Evolutionary conservation across 768 basidiomycete species (phyloP).

Genomic region (Suillus discolor): DNA sequence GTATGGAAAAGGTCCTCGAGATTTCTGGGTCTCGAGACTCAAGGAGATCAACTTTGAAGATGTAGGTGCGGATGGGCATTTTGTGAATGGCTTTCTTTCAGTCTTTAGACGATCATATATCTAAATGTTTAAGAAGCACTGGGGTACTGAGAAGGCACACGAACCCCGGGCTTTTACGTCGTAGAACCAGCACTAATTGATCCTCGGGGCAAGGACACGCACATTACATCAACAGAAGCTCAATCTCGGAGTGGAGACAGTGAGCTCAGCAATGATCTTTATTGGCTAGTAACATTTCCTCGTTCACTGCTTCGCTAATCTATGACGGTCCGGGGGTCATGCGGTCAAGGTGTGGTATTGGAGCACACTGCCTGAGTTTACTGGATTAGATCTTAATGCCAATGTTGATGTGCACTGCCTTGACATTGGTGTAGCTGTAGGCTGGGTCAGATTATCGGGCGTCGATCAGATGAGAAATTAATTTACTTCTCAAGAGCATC

Average conservation of each 20-base stretch:
- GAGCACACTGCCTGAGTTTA: constrained; percentile 2
- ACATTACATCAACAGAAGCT: constrained; percentile 4
- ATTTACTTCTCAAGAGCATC: constrained; percentile 61
- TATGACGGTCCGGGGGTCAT: constrained; percentile 4
- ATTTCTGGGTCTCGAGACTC: constrained; percentile 24
- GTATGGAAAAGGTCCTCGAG: constrained; percentile 23
- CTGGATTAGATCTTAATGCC: constrained; percentile 20
- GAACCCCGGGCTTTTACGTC: not conserved
- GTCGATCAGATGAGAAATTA: constrained; percentile 36
- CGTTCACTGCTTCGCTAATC: constrained; percentile 5
- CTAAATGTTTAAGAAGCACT: not conserved
- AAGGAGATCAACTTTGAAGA: constrained; percentile 22
- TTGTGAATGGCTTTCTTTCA: not conserved
- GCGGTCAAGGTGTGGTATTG: constrained; percentile 5
- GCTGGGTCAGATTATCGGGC: constrained; percentile 40
- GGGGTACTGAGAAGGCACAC: not conserved
- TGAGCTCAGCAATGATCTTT: not conserved
- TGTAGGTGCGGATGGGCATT: constrained; percentile 18
- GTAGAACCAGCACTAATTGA: not conserved
- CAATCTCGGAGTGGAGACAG: constrained; percentile 4
- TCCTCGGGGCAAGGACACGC: constrained; percentile 7
- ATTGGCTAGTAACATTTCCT: constrained; percentile 5
- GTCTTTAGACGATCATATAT: not conserved
- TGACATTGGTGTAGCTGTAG: constrained; percentile 56
- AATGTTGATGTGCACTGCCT: constrained; percentile 65